Evolutionary conservation across 495 filamentous ascomycete species (phyloP).

Genomic region (Friedmanniomyces simplex): DNA sequence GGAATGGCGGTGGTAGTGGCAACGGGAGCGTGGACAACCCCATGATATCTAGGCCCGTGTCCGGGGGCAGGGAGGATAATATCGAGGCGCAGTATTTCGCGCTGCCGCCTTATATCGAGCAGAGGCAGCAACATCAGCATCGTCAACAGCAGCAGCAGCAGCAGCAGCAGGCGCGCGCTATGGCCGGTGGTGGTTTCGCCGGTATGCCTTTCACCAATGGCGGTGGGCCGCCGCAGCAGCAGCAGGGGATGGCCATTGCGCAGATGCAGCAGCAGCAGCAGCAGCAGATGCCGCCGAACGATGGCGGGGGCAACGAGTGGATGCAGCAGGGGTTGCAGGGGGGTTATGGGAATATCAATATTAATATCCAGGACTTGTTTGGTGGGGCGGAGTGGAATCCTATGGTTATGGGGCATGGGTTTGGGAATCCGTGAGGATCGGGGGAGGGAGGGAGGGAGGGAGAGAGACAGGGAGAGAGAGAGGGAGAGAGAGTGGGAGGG

Average conservation of each 20-base stretch:
- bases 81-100: conserved; percentile 47
- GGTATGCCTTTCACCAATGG: background rate
- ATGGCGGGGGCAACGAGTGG: background rate
- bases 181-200: background rate
- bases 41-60: background rate
- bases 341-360: conserved; percentile 13
- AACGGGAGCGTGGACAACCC: background rate
- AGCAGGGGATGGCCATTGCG: background rate
- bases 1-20: too few relatives aligned
- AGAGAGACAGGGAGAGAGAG: too few relatives aligned
- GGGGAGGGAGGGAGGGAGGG: too few relatives aligned
- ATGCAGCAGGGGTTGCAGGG: background rate
- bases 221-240: too few relatives aligned
- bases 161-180: conserved; percentile 5
- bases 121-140: conserved; percentile 23
- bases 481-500: too few relatives aligned
- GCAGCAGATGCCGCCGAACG: background rate
- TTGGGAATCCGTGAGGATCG: background rate
- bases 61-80: conserved; percentile 29
- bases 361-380: conserved; percentile 32
- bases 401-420: conserved; percentile 16
- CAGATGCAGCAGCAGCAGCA: background rate
- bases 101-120: conserved; percentile 44
- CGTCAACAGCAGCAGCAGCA: conserved; percentile 7
- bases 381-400: conserved; percentile 25